phyloP scores from a whole-genome alignment of 495 filamentous ascomycete genomes.

The Aspergillus steynii region DNA sequence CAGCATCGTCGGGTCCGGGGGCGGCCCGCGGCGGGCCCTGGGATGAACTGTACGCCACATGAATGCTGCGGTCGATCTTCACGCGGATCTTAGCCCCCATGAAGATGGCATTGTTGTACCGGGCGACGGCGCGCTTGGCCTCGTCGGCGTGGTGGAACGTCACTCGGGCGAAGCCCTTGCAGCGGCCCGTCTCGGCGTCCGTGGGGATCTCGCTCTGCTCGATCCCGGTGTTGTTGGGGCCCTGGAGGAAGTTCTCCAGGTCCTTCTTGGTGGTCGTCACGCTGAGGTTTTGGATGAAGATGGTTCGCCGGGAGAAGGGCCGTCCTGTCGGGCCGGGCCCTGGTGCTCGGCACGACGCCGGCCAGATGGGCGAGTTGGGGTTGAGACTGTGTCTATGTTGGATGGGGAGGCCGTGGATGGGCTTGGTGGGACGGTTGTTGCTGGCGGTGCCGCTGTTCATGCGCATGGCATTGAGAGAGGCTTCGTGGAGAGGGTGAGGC shows the following conservation, averaged over 20 bases:
- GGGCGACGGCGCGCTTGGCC: constrained; percentile 31
- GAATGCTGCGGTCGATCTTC: constrained; percentile 23
- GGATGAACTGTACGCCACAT: not conserved
- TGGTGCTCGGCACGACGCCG: not conserved
- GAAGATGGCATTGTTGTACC: constrained; percentile 36
- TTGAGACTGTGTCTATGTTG: constrained; percentile 14
- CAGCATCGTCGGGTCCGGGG: not conserved
- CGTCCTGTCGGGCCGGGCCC: not conserved
- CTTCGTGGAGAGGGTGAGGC: constrained; percentile 16
- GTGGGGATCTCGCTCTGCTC: constrained; percentile 31
- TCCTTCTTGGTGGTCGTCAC: constrained; percentile 24
- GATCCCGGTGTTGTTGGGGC: constrained; percentile 19
- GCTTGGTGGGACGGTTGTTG: constrained; percentile 9
- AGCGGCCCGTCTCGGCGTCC: constrained; percentile 14
- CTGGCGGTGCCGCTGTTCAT: constrained; percentile 6
- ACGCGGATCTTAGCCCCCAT: constrained; percentile 34
- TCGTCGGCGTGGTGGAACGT: constrained; percentile 38
- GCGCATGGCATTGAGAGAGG: constrained; percentile 12
- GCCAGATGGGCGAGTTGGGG: not conserved
- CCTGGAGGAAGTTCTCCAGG: constrained; percentile 25
- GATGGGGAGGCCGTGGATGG: constrained; percentile 1
- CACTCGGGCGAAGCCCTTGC: constrained; percentile 29
- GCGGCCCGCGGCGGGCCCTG: not conserved
- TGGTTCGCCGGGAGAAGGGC: constrained; percentile 18
- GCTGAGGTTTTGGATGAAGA: constrained; percentile 35